Conservation (phyloP, 495 filamentous ascomycete species). For the Pyrenula aspistea region DNA sequence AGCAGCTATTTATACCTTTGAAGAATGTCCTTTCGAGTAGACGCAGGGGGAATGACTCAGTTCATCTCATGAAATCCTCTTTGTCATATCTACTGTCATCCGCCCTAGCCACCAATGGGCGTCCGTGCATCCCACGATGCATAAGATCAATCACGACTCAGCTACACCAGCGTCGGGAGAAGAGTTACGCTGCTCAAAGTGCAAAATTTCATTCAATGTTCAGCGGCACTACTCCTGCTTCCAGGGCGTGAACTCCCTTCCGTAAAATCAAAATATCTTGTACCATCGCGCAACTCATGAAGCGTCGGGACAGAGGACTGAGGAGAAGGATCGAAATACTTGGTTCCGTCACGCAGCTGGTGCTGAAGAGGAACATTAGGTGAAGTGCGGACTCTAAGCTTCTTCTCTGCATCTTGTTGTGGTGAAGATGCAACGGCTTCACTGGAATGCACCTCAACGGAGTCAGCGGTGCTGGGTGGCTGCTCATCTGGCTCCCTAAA, state of each 20-base stretch:
- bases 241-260: neutral
- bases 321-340: constrained; percentile 10
- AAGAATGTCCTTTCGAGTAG: too few species aligned
- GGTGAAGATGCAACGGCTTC: neutral
- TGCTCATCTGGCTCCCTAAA: constrained; percentile 18
- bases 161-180: too few species aligned
- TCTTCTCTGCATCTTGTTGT: neutral
- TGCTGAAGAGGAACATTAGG: neutral
- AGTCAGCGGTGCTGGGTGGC: constrained; percentile 17
- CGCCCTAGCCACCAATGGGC: too few species aligned
- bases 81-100: too few species aligned
- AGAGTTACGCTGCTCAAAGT: too few species aligned
- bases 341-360: constrained; percentile 17
- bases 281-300: constrained; percentile 33
- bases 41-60: too few species aligned
- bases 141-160: too few species aligned
- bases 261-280: constrained; percentile 26
- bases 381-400: neutral
- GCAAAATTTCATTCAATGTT: neutral
- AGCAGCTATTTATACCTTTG: too few species aligned
- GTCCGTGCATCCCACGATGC: too few species aligned
- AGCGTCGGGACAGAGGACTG: constrained; percentile 12
- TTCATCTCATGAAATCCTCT: too few species aligned
- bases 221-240: neutral
- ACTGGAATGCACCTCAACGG: constrained; percentile 18